Evolutionary conservation across 345 rosid genomes (phyloP), one percentile per base, ranked within the genome.

Genomic region (Citrus sinensis): DNA sequence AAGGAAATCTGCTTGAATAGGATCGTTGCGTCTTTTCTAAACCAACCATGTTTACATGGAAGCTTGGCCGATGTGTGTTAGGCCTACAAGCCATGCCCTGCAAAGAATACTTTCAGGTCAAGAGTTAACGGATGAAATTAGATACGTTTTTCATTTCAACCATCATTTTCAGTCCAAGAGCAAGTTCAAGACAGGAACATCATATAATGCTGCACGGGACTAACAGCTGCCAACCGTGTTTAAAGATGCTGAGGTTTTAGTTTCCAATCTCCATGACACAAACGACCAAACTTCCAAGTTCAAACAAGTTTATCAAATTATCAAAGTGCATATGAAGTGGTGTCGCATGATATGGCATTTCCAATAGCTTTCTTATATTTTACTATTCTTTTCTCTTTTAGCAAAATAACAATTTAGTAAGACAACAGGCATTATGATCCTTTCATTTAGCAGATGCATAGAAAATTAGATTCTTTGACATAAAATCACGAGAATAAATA

Each of bases 41-140:
- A 22, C 94, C 98, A 76, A 97, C 98, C 96, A 91, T 91, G 86
- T 96, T 96, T 73, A 96, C 97, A 71, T 90, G 97, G 89, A 94
- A 94, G 84, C 98, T 94, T 27, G 98, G 98, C 58, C 97, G 86
- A 82, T 94, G 99, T 35, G 98, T 94, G 86, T 96, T 92, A n/a
- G 98, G 98, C 86, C 97, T 85, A 80, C 98, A 94, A 3, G 91
- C 95, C 98, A 96, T 91, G 78, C 98, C 97, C 98, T 95, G 87
- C 82, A 87, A 71, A 6, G 3, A 74, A 42, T 67, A 29, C 37
- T 70, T 54, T 73, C 42, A 65, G 71, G 54, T 40, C 66, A 54
- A 35, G 58, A 56, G 58, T 54, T 54, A 2, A 35, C 9, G 10
- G 20, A 35, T 64, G 49, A 54, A 37, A 51, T 35, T 51, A 27